Evolutionary conservation across 2,329 filamentous ascomycete genomes (phyloP).

Genomic region (Proliferodiscus dingleyae): DNA sequence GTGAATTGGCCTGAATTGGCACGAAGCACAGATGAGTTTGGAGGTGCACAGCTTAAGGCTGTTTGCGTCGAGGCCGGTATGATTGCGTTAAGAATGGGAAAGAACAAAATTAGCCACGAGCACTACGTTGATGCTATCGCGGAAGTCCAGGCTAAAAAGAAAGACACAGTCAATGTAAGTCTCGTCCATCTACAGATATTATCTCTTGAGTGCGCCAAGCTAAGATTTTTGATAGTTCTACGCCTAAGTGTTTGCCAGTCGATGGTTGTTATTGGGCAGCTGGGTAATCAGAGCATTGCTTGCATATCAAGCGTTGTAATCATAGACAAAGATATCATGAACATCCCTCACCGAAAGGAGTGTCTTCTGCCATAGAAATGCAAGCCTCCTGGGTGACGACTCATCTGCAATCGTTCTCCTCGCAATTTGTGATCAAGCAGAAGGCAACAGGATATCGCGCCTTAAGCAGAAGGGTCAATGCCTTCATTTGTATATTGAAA

Average conservation of each 20-base stretch:
- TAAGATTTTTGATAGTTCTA: no score
- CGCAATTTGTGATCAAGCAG: no score
- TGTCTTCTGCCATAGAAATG: no score
- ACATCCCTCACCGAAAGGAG: no score
- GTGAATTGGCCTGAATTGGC: constrained; percentile 97
- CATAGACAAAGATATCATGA: constrained; percentile 26
- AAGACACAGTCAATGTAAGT: constrained; percentile 30
- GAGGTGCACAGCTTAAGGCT: constrained; percentile 94
- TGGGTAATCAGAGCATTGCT: constrained; percentile 25
- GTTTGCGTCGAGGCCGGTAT: constrained; percentile 98
- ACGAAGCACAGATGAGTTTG: constrained; percentile 96
- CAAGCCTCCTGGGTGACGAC: no score
- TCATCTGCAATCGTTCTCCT: no score
- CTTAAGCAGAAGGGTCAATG: no score
- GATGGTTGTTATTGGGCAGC: constrained; percentile 16
- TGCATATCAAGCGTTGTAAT: constrained; percentile 27
- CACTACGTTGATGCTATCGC: constrained; percentile 98
- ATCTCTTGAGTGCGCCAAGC: no score
- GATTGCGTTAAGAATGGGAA: constrained; percentile 91
- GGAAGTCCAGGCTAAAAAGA: constrained; percentile 78
- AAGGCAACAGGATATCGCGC: no score
- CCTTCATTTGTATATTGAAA: no score
- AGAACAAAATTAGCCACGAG: constrained; percentile 96
- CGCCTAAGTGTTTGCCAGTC: constrained; percentile 16
- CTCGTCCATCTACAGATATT: no score